A percentile compares a stretch with the other conserved stretches of the same genome.
phyloP scores from a whole-genome alignment of 2,329 filamentous ascomycete genomes.

The Penicillium sp. region DNA sequence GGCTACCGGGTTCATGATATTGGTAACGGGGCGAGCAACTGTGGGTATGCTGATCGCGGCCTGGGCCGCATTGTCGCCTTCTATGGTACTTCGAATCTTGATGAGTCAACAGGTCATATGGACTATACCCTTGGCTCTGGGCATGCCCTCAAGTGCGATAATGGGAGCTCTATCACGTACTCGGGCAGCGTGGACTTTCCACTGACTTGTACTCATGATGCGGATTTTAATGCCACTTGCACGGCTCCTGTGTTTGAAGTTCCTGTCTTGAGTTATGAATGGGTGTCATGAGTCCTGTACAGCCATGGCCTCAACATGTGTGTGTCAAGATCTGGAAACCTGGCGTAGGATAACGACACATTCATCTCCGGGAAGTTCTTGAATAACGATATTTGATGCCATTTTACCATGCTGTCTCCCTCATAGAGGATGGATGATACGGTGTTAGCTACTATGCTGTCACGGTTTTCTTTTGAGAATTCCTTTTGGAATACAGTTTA shows the following conservation, averaged over 20 bases:
- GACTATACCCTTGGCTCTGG: constrained; percentile 30
- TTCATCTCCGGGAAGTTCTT: no score
- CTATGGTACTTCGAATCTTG: constrained; percentile 29
- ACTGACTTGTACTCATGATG: constrained; percentile 29
- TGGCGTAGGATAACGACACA: no score
- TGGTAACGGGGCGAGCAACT: constrained; percentile 30
- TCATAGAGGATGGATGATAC: no score
- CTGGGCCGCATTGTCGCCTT: constrained; percentile 30
- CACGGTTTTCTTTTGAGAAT: no score
- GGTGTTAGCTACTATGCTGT: no score
- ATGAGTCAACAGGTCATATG: constrained; percentile 20
- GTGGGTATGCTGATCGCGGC: constrained; percentile 31
- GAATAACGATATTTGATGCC: no score
- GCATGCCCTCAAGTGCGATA: constrained; percentile 29
- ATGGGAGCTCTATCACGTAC: constrained; percentile 33
- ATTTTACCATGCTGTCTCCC: no score
- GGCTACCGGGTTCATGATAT: constrained; percentile 35
- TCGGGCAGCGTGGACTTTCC: constrained; percentile 28
- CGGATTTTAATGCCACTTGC: constrained; percentile 32
- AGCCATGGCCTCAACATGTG: background rate
- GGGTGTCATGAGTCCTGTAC: constrained; percentile 15
- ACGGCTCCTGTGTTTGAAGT: constrained; percentile 29
- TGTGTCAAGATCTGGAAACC: no score
- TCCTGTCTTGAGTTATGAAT: constrained; percentile 30
- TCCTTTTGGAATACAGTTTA: no score